A percentile compares a stretch with the other conserved stretches of the same genome.
phyloP scores from a whole-genome alignment of 2,329 filamentous ascomycete species.

The Stagonosporopsis chrysanthemi region DNA sequence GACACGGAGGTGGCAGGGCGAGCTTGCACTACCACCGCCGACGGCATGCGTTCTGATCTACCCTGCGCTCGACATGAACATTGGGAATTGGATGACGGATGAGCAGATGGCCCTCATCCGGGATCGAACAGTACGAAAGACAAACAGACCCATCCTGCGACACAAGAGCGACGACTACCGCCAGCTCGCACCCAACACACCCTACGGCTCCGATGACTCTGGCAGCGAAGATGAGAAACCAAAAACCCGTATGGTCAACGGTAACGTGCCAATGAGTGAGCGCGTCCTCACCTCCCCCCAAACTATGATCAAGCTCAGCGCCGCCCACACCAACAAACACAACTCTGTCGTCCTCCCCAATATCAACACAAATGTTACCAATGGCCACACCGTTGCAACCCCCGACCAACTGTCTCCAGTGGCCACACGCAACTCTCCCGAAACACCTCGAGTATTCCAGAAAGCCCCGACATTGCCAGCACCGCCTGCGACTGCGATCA shows the following conservation, averaged over 20 bases:
- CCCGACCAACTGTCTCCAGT: constrained; percentile 31
- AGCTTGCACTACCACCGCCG: constrained; percentile 72
- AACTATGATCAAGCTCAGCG: constrained; percentile 49
- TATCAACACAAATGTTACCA: constrained; percentile 33
- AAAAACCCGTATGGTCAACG: constrained; percentile 19
- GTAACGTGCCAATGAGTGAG: constrained; percentile 28
- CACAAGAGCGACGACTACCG: constrained; percentile 91
- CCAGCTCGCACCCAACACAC: constrained; percentile 79
- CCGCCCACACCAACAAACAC: constrained; percentile 49
- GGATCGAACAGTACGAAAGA: constrained; percentile 78
- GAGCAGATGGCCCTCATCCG: constrained; percentile 96
- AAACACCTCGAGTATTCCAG: constrained; percentile 30
- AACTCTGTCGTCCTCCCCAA: constrained; percentile 25
- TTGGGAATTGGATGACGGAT: constrained; percentile 98
- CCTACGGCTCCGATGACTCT: constrained; percentile 80
- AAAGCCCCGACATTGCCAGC: constrained; percentile 38
- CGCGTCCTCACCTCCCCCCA: constrained; percentile 41
- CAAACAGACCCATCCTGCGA: constrained; percentile 78
- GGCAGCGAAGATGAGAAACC: constrained; percentile 54
- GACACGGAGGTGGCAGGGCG: constrained; percentile 63
- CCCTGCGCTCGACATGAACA: constrained; percentile 93
- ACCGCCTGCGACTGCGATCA: constrained; percentile 62
- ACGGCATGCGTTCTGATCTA: constrained; percentile 87
- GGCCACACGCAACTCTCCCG: constrained; percentile 9
- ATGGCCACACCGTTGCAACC: constrained; percentile 29